Base-by-base conservation (phyloP, 2,329 filamentous ascomycete genomes). In the Phialophora verrucosa region DNA sequence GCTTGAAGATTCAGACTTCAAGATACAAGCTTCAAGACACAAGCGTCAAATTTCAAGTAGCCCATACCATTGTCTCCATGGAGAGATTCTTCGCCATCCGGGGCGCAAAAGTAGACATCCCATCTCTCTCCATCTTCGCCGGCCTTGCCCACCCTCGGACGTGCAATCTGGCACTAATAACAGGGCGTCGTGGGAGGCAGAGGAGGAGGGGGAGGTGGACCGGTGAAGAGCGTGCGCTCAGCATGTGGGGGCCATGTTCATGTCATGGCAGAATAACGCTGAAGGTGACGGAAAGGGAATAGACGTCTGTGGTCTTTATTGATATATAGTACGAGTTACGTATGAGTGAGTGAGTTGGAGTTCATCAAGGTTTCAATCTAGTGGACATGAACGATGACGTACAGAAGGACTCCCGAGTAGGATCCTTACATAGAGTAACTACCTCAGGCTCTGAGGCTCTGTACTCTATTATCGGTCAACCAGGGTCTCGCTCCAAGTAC, bases 101-200 rank as follows among this genome's bases (percentile, higher is more conserved):
- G 20, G 71, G 68, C 38, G 67, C 68, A 61, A 68, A 69, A 11
- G 66, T 70, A 1, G 71, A 69, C 69, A 71, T 72, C 56, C 71
- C 71, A 57, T 62, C 38, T n/a, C 17, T 53, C 12, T 68, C 69
- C 71, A 72, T 72, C 10, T 27, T 64, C 14, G 57, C 20, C 23
- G 25, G n/a, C 27, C 23, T 14, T 8, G 47, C 12, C 47, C 47
- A 11, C 20, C 25, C 11, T 5, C 25, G 25, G 20, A 51, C 12
- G n/a, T 27, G 20, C n/a, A 44, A n/a, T n/a, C 38, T 44, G 38
- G 38, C 38, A 20, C 38, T n/a, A 11, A 35, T 27, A 11, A 35
- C 4, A 35, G 32, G 32, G 3, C 32, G 32, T 11, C 32, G 32
- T 12, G 32, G 32, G 14, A 6, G 17, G 14, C 17, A 44, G 38